Evolutionary conservation across 2,329 filamentous ascomycete species (phyloP).

Genomic region (Neofusicoccum sp.): DNA sequence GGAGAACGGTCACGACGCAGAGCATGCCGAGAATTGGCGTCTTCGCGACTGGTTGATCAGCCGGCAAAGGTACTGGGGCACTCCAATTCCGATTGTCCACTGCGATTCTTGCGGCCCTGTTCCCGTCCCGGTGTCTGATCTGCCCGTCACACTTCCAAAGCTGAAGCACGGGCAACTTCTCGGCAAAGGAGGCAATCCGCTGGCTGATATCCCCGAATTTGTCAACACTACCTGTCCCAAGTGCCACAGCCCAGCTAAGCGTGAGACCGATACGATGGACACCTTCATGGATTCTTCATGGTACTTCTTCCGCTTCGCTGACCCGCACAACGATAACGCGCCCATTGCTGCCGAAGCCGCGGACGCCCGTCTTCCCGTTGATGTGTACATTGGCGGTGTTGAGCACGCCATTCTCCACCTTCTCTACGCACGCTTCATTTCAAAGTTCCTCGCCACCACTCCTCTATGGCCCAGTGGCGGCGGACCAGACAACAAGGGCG

Average conservation of each 20-base stretch:
- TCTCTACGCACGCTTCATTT: conserved; percentile 86
- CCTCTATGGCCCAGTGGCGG: conserved; percentile 45
- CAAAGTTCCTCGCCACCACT: conserved; percentile 75
- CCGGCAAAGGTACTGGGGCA: conserved; percentile 90
- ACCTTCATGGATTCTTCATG: conserved; percentile 95
- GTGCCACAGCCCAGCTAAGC: conserved; percentile 69
- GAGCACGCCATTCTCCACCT: conserved; percentile 91
- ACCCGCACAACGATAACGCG: conserved; percentile 64
- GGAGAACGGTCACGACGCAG: conserved; percentile 47
- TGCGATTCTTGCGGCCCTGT: conserved; percentile 76
- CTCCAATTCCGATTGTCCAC: conserved; percentile 87
- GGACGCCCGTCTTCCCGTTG: conserved; percentile 68
- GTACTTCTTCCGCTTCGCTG: conserved; percentile 84
- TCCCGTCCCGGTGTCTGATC: conserved; percentile 72
- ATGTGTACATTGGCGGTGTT: conserved; percentile 86
- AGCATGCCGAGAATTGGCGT: conserved; percentile 72
- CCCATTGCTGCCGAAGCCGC: conserved; percentile 66
- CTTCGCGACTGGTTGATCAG: conserved; percentile 89
- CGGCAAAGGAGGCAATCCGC: conserved; percentile 73
- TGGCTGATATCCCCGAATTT: conserved; percentile 73
- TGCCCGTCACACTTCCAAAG: conserved; percentile 75
- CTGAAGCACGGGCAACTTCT: conserved; percentile 69
- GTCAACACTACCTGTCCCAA: conserved; percentile 74
- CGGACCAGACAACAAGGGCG: conserved; percentile 49
- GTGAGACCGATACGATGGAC: conserved; percentile 95